phyloP scores from a whole-genome alignment of 192 early-diverging fungal genomes.

The Coemansia sp. region DNA sequence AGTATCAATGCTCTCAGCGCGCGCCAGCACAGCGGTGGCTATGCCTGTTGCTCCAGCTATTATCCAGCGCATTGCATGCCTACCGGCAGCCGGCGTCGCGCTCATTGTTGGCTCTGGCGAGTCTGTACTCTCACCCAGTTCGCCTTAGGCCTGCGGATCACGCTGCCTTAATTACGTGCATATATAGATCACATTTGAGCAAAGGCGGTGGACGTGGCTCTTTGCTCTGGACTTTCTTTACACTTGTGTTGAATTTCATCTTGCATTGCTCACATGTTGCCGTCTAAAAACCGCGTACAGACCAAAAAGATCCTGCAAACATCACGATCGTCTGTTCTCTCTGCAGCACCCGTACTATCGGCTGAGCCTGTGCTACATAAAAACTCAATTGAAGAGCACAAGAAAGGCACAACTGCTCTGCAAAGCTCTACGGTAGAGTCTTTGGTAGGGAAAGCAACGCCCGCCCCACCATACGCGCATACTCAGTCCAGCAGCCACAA shows the following conservation, averaged over 20 bases:
- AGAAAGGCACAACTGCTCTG: background rate
- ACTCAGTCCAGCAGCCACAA: background rate
- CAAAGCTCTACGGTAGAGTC: background rate
- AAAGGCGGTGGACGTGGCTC: background rate
- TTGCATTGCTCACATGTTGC: conserved; percentile 17
- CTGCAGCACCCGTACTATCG: background rate
- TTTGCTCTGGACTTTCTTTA: background rate
- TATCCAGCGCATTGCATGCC: conserved; percentile 11
- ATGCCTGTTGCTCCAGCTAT: background rate
- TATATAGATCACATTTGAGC: background rate
- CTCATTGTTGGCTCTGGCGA: conserved; percentile 40
- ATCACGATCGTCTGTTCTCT: conserved; percentile 1
- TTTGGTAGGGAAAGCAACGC: background rate
- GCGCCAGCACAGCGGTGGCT: background rate
- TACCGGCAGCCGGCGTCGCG: conserved; percentile 20
- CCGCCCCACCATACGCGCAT: background rate
- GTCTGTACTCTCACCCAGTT: conserved; percentile 16
- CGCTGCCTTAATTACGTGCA: background rate
- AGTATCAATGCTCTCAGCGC: background rate
- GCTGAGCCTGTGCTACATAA: conserved; percentile 27
- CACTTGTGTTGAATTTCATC: background rate
- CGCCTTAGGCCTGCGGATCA: conserved; percentile 14
- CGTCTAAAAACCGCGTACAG: conserved; percentile 29
- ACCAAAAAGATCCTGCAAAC: conserved; percentile 16
- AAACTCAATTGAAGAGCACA: background rate